These are phyloP conservation scores for Trifolium dubium DNA, from an alignment of 306 rosid species.

Conservation along the genomic window DNA sequence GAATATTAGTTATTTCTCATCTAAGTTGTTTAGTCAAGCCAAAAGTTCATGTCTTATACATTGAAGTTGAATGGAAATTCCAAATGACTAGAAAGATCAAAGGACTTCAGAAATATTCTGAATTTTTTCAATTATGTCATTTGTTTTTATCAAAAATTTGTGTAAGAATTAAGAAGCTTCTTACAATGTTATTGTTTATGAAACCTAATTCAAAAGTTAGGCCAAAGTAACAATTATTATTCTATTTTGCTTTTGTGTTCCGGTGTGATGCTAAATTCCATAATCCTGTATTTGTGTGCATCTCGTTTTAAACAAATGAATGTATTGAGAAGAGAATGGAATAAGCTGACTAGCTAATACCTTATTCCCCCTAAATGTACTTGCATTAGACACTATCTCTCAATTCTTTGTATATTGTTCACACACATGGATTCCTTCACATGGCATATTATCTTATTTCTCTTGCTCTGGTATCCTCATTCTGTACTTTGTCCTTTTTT, in stretches of 20 bases:
- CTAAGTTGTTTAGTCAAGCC: not conserved
- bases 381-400: not conserved
- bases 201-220: slow-evolving; percentile 1
- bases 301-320: not conserved
- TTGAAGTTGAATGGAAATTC: not conserved
- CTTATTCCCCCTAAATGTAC: not conserved
- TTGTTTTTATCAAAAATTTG: slow-evolving; percentile 2
- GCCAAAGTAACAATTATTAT: not conserved
- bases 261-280: not conserved
- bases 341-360: not conserved
- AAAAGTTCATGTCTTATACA: not conserved
- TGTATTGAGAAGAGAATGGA: not conserved
- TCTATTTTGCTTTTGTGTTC: not conserved
- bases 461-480: slow-evolving; percentile 18
- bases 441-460: slow-evolving; percentile 2
- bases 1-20: not conserved
- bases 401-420: not conserved
- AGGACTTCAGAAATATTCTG: not conserved
- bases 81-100: slow-evolving; percentile 6
- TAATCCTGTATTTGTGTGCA: not conserved
- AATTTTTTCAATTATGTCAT: slow-evolving; percentile 9
- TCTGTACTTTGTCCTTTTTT: not conserved
- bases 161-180: slow-evolving; percentile 10
- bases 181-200: not conserved
- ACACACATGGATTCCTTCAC: slow-evolving; percentile 3